Evolutionary conservation across 2,329 filamentous ascomycete genomes (phyloP).

Genomic region (Aspergillus cejpii): DNA sequence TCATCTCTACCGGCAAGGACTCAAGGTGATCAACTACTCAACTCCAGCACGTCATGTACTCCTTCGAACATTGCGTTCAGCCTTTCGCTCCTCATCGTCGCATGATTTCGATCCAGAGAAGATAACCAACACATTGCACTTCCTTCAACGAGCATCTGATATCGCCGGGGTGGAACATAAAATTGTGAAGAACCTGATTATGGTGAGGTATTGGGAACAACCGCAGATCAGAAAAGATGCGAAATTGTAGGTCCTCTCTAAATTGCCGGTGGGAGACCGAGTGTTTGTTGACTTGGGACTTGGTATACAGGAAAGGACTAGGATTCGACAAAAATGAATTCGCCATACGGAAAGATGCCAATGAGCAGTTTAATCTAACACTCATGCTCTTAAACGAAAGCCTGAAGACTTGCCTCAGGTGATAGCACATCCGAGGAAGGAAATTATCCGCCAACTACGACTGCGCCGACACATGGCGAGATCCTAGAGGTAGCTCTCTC

Average conservation of each 20-base stretch:
- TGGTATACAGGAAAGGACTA: conserved; percentile 22
- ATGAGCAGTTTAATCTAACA: conserved; percentile 41
- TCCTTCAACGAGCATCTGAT: conserved; percentile 39
- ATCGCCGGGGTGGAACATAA: conserved; percentile 41
- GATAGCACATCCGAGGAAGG: neutral
- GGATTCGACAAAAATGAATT: conserved; percentile 23
- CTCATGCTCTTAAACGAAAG: conserved; percentile 45
- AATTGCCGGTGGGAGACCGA: neutral
- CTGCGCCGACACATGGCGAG: neutral
- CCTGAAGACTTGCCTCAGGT: conserved; percentile 41
- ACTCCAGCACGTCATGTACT: conserved; percentile 51
- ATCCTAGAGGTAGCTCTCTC: neutral
- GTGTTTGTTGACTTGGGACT: conserved; percentile 19
- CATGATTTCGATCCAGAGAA: conserved; percentile 35
- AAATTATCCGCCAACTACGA: neutral
- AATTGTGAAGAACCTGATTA: conserved; percentile 43
- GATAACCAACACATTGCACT: conserved; percentile 43
- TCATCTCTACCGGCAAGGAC: conserved; percentile 48
- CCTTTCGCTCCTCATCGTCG: conserved; percentile 36
- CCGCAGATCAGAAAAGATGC: conserved; percentile 26
- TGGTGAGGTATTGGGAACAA: conserved; percentile 41
- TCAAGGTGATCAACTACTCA: conserved; percentile 53
- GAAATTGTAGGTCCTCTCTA: conserved; percentile 25
- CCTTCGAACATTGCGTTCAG: conserved; percentile 38
- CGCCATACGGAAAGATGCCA: conserved; percentile 30